These are phyloP conservation scores for Hippophae gyantsensis DNA, from an alignment of 306 rosid species.

Conservation along the genomic window DNA sequence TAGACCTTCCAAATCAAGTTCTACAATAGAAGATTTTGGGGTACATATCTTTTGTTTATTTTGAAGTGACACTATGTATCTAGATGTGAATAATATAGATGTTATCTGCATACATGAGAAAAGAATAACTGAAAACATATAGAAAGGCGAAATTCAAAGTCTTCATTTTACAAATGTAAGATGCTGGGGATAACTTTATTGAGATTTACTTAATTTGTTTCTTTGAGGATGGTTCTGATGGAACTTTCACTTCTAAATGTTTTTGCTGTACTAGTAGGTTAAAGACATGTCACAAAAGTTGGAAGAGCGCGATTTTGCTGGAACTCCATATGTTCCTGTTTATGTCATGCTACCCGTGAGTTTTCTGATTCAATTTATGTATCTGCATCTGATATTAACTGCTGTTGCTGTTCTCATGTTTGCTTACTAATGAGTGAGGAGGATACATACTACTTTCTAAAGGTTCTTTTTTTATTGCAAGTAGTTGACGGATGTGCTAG, in stretches of 20 bases:
- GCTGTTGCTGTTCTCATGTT: not conserved
- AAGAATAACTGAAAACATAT: no score
- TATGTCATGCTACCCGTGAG: conserved; percentile 77
- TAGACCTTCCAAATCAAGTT: no score
- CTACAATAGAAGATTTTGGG: no score
- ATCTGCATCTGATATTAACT: conserved; percentile 1
- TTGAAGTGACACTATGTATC: no score
- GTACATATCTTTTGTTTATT: no score
- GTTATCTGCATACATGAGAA: no score
- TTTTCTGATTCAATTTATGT: conserved; percentile 7
- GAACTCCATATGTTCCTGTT: conserved; percentile 65
- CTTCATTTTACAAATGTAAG: not conserved
- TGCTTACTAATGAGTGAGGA: no score
- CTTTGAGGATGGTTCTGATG: not conserved
- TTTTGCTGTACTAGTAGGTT: conserved; percentile 11
- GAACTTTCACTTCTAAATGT: not conserved
- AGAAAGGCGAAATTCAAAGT: not conserved
- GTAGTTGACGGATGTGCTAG: no score
- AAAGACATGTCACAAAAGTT: conserved; percentile 17
- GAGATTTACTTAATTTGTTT: not conserved
- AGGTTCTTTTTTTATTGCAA: no score
- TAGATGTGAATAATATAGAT: no score
- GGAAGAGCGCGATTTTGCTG: conserved; percentile 61
- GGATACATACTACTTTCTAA: no score
- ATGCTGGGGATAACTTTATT: not conserved